Evolutionary conservation across 371 early-diverging fungal genomes (phyloP).

Genomic region (Mortierella sp.): DNA sequence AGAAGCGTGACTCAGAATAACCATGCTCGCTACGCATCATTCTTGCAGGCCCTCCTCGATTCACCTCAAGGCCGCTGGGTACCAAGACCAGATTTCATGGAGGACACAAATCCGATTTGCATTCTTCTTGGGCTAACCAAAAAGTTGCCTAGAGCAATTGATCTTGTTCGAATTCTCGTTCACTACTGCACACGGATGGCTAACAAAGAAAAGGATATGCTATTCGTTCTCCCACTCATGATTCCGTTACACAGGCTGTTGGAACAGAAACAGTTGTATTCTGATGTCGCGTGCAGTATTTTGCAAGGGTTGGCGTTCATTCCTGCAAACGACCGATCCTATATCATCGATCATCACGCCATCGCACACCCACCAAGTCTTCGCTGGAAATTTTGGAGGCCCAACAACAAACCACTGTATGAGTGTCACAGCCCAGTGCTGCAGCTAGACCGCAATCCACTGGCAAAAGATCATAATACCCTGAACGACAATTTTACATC

Average conservation of each 20-base stretch:
- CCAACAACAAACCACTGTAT: not conserved
- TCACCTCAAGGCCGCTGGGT: constrained; percentile 12
- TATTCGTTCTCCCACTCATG: constrained; percentile 1
- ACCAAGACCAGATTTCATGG: constrained; percentile 1
- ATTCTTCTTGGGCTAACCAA: not conserved
- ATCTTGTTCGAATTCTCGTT: constrained; percentile 9
- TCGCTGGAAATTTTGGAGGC: not conserved
- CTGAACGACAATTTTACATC: constrained; percentile 9
- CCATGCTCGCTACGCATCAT: not conserved
- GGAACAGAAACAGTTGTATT: not conserved
- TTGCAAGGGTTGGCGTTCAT: constrained; percentile 3
- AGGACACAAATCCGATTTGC: constrained; percentile 5
- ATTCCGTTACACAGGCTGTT: not conserved
- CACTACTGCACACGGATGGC: constrained; percentile 12
- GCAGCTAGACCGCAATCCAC: not conserved
- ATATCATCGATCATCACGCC: constrained; percentile 4
- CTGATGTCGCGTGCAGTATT: not conserved
- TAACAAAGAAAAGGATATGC: constrained; percentile 1
- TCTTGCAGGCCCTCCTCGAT: constrained; percentile 3
- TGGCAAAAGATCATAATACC: not conserved
- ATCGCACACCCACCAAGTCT: constrained; percentile 10
- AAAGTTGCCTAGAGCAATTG: not conserved
- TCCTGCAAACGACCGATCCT: not conserved
- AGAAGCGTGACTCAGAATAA: not conserved
- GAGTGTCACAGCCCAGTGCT: constrained; percentile 12